A percentile compares a stretch with the other conserved stretches of the same genome.
Evolutionary conservation across 2,329 filamentous ascomycete species (phyloP).

Genomic region (Alternaria brassicae): DNA sequence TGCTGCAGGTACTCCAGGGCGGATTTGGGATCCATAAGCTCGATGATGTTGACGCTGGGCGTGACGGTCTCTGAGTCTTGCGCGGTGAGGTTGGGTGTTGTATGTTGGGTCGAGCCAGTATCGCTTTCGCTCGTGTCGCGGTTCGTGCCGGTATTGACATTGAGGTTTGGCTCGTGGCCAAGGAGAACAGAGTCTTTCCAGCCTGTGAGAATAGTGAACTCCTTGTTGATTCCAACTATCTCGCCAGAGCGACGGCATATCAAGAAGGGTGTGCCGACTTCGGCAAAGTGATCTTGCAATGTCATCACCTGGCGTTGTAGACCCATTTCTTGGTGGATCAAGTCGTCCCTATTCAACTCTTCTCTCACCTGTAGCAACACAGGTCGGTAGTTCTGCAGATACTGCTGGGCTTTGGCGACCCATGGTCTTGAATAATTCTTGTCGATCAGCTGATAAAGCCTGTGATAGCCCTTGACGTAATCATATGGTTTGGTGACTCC

Average conservation of each 20-base stretch:
- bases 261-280: slow-evolving; percentile 87
- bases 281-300: slow-evolving; percentile 89
- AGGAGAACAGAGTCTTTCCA: slow-evolving; percentile 91
- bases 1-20: slow-evolving; percentile 96
- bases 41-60: slow-evolving; percentile 87
- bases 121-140: slow-evolving; percentile 47
- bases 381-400: slow-evolving; percentile 86
- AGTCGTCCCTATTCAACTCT: slow-evolving; percentile 84
- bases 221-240: slow-evolving; percentile 93
- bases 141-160: slow-evolving; percentile 75
- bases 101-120: slow-evolving; percentile 48
- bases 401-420: slow-evolving; percentile 82
- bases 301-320: slow-evolving; percentile 92
- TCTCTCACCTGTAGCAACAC: slow-evolving; percentile 92
- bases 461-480: slow-evolving; percentile 90
- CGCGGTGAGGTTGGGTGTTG: slow-evolving; percentile 55
- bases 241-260: slow-evolving; percentile 92
- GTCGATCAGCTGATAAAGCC: slow-evolving; percentile 79
- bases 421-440: slow-evolving; percentile 79
- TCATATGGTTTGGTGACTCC: slow-evolving; percentile 90
- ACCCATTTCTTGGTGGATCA: slow-evolving; percentile 97
- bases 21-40: slow-evolving; percentile 90
- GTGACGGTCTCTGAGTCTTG: slow-evolving; percentile 51
- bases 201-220: slow-evolving; percentile 93
- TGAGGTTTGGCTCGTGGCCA: slow-evolving; percentile 85